phyloP scores from a whole-genome alignment of 495 filamentous ascomycete species.

The Penicillium maclennaniae region DNA sequence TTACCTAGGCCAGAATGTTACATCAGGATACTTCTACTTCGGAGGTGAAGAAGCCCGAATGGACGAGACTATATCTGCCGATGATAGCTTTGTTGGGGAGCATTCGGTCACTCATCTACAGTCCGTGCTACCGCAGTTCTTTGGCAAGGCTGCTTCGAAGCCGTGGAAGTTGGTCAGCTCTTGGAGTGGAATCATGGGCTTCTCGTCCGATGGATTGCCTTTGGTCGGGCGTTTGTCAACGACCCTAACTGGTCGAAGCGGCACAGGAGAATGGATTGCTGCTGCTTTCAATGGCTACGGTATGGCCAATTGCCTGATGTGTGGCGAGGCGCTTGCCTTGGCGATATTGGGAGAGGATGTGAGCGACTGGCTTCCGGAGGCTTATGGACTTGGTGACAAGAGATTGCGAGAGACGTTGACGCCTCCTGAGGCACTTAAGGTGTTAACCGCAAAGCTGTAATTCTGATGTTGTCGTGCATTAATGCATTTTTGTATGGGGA shows the following conservation, averaged over 20 bases:
- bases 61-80: constrained; percentile 52
- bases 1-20: constrained; percentile 68
- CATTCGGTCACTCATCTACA: constrained; percentile 27
- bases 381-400: constrained; percentile 22
- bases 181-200: constrained; percentile 86
- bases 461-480: background rate
- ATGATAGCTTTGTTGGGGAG: constrained; percentile 46
- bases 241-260: constrained; percentile 36
- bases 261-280: constrained; percentile 48
- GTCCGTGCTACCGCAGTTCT: constrained; percentile 33
- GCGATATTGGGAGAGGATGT: constrained; percentile 15
- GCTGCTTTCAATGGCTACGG: constrained; percentile 74
- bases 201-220: constrained; percentile 61
- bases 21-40: constrained; percentile 40
- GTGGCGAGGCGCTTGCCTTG: constrained; percentile 60
- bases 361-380: constrained; percentile 18
- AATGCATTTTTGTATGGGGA: background rate
- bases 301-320: constrained; percentile 73
- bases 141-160: constrained; percentile 27
- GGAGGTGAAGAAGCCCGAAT: constrained; percentile 60
- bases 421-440: constrained; percentile 10
- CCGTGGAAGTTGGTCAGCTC: constrained; percentile 42
- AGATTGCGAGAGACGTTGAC: constrained; percentile 19
- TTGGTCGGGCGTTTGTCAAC: constrained; percentile 67
- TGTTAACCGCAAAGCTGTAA: constrained; percentile 16